phyloP scores from a whole-genome alignment of 2,329 filamentous ascomycete species.

The Acrocalymma vagum region DNA sequence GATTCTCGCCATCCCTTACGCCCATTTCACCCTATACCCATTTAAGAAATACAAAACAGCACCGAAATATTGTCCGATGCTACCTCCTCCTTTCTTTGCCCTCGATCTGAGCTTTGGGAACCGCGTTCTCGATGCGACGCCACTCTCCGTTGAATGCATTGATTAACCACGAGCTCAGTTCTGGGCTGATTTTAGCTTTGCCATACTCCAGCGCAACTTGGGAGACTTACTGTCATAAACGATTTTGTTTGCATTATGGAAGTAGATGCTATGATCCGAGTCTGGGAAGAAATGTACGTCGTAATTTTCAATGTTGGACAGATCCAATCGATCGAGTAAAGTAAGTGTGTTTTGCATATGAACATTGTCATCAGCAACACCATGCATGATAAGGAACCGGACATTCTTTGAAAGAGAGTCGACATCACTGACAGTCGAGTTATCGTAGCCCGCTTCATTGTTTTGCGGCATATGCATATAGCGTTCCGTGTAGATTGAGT shows the following conservation, averaged over 20 bases:
- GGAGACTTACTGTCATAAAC: slow-evolving; percentile 86
- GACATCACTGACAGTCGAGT: slow-evolving; percentile 77
- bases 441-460: slow-evolving; percentile 80
- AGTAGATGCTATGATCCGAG: slow-evolving; percentile 92
- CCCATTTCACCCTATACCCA: neutral
- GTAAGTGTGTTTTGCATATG: slow-evolving; percentile 95
- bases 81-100: slow-evolving; percentile 22
- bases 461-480: slow-evolving; percentile 96
- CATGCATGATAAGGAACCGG: slow-evolving; percentile 95
- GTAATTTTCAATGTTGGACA: slow-evolving; percentile 87
- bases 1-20: too few relatives aligned
- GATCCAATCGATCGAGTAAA: slow-evolving; percentile 84
- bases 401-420: slow-evolving; percentile 77
- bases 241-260: slow-evolving; percentile 89
- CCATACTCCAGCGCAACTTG: neutral
- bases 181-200: slow-evolving; percentile 51
- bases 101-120: slow-evolving; percentile 51
- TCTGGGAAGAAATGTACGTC: slow-evolving; percentile 97
- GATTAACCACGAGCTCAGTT: slow-evolving; percentile 87
- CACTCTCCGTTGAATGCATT: slow-evolving; percentile 99
- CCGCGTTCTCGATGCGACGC: slow-evolving; percentile 67
- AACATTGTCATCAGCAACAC: slow-evolving; percentile 95
- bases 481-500: slow-evolving; percentile 91
- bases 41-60: too few relatives aligned
- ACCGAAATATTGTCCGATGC: neutral